phyloP scores from a whole-genome alignment of 345 rosid species.

The Laguncularia racemosa region DNA sequence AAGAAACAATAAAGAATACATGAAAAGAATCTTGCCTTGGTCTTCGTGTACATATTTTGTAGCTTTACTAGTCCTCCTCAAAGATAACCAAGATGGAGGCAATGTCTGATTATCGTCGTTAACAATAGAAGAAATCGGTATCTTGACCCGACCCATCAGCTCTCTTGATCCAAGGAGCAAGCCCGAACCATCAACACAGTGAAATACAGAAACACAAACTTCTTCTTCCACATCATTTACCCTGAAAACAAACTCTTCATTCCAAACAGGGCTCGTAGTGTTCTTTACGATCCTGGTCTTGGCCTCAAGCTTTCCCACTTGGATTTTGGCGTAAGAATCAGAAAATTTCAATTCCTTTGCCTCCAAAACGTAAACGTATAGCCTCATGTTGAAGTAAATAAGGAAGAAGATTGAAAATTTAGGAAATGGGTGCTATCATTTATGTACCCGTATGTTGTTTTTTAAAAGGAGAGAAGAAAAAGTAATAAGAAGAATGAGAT shows the following conservation, averaged over 20 bases:
- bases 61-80: constrained; percentile 28
- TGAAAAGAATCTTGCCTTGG: constrained; percentile 38
- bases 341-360: constrained; percentile 50
- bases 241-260: constrained; percentile 71
- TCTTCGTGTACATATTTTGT: constrained; percentile 41
- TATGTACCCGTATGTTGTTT: too few relatives aligned
- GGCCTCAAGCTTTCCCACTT: constrained; percentile 53
- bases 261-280: constrained; percentile 51
- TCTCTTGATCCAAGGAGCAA: constrained; percentile 32
- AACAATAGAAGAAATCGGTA: constrained; percentile 42
- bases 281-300: constrained; percentile 48
- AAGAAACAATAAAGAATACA: not conserved
- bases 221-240: constrained; percentile 30
- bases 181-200: constrained; percentile 25
- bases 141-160: constrained; percentile 43
- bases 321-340: constrained; percentile 51
- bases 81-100: constrained; percentile 75
- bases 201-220: constrained; percentile 41
- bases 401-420: constrained; percentile 10
- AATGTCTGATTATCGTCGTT: constrained; percentile 45
- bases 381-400: constrained; percentile 31
- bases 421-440: constrained; percentile 1
- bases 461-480: too few relatives aligned
- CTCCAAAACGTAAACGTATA: constrained; percentile 63
- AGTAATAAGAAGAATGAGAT: too few relatives aligned